Percentiles rank a stretch among this genome's conserved stretches.
phyloP scores from a whole-genome alignment of 2,329 filamentous ascomycete species.

The Claviceps maximensis region DNA sequence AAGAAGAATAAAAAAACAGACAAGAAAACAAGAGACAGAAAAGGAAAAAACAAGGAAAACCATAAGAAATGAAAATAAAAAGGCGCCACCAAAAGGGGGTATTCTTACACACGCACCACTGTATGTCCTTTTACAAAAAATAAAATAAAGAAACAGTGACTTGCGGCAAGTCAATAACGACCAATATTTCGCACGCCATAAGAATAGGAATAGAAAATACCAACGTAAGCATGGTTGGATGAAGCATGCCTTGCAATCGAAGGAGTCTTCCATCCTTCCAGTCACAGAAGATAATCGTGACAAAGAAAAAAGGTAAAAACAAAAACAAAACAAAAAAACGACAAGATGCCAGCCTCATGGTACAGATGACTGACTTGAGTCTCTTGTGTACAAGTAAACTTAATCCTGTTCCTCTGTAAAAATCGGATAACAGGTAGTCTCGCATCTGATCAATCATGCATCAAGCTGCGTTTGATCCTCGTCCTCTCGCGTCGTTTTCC shows the following conservation, averaged over 20 bases:
- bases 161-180: not conserved
- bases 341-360: not conserved
- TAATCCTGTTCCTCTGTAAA: not conserved
- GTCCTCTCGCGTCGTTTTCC: slow-evolving; percentile 5
- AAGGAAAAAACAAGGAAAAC: not conserved
- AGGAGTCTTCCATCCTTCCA: not conserved
- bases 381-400: not conserved
- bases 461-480: not conserved
- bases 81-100: not conserved
- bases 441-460: not conserved
- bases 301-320: not conserved
- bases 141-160: not conserved
- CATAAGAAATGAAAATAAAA: not conserved
- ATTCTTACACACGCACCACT: not conserved
- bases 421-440: not conserved
- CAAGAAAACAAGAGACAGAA: not conserved
- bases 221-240: not conserved
- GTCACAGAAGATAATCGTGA: not conserved
- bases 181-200: not conserved
- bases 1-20: not conserved
- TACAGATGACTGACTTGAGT: not conserved
- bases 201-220: not conserved
- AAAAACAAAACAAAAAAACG: not conserved
- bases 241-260: not conserved
- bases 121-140: not conserved